These are phyloP conservation scores for Candolleomyces eurysporus DNA, from an alignment of 768 basidiomycete species.

Conservation along the genomic window DNA sequence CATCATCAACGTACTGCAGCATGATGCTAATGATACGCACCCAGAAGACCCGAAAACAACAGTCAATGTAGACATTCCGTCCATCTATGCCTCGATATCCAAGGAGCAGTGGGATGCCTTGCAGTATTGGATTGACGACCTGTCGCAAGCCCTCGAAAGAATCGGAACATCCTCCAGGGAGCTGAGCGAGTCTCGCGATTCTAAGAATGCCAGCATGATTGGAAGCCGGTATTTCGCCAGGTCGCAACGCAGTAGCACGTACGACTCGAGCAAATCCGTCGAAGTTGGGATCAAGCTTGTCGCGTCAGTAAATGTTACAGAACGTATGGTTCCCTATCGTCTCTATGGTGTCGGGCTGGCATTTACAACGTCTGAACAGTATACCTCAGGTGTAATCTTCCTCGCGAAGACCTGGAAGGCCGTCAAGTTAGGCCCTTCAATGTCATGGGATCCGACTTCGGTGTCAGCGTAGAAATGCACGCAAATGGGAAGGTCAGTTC, in stretches of 20 bases:
- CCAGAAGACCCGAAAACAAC: slow-evolving; percentile 19
- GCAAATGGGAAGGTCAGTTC: slow-evolving; percentile 64
- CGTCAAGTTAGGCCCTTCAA: slow-evolving; percentile 46
- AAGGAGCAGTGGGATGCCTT: slow-evolving; percentile 73
- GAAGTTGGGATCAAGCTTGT: background rate
- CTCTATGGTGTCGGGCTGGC: slow-evolving; percentile 21
- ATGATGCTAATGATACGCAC: slow-evolving; percentile 14
- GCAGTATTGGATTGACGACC: slow-evolving; percentile 88
- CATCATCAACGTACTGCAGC: slow-evolving; percentile 31
- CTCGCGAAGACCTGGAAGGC: slow-evolving; percentile 34
- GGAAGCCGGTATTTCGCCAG: slow-evolving; percentile 76
- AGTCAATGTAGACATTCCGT: slow-evolving; percentile 52
- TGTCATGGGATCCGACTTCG: slow-evolving; percentile 58
- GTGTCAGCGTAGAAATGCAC: slow-evolving; percentile 63
- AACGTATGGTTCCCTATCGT: slow-evolving; percentile 20
- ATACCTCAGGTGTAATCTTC: slow-evolving; percentile 47
- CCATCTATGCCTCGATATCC: slow-evolving; percentile 55
- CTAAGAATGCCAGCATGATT: slow-evolving; percentile 64
- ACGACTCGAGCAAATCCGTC: slow-evolving; percentile 4
- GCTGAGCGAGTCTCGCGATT: slow-evolving; percentile 31
- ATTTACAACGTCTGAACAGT: slow-evolving; percentile 16
- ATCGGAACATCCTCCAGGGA: slow-evolving; percentile 14
- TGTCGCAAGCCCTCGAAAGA: slow-evolving; percentile 66
- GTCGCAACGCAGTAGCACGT: slow-evolving; percentile 43
- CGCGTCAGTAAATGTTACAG: slow-evolving; percentile 16